A percentile compares a stretch with the other conserved stretches of the same genome.
phyloP scores from a whole-genome alignment of 1,284 basidiomycete genomes.

The Apiotrichum akiyoshidainum region DNA sequence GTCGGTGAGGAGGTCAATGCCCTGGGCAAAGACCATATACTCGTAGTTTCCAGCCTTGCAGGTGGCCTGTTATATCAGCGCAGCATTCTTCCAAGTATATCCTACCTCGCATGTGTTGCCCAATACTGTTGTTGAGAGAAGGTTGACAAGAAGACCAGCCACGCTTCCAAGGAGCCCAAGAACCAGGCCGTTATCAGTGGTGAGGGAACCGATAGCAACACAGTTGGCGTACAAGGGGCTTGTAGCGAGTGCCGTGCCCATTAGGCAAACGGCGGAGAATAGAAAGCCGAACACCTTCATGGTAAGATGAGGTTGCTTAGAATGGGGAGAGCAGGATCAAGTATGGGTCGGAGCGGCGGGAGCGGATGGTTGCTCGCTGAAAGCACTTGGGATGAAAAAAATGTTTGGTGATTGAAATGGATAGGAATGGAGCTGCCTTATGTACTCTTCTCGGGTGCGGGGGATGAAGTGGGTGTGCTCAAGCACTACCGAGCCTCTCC shows the following conservation, averaged over 20 bases:
- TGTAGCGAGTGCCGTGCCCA: not conserved
- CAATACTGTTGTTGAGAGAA: not conserved
- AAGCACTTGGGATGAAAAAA: too few relatives aligned
- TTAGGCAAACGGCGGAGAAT: not conserved
- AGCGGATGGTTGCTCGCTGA: too few relatives aligned
- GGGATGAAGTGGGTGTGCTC: too few relatives aligned
- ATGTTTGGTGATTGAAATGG: too few relatives aligned
- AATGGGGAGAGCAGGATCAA: too few relatives aligned
- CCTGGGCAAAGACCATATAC: slow-evolving; percentile 1
- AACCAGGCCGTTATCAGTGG: not conserved
- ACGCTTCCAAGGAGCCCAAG: not conserved
- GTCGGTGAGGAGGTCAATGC: not conserved
- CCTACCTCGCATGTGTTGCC: not conserved
- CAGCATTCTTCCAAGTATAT: not conserved
- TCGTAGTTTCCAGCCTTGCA: not conserved
- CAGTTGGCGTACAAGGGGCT: not conserved
- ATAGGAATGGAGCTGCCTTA: too few relatives aligned
- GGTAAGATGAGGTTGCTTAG: not conserved
- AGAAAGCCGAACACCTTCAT: not conserved
- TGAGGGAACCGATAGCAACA: not conserved
- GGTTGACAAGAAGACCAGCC: not conserved
- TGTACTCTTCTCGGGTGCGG: too few relatives aligned
- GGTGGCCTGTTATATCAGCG: not conserved
- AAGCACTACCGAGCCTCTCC: too few relatives aligned
- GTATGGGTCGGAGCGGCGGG: not conserved